A percentile compares a stretch with the other conserved stretches of the same genome.
phyloP scores from a whole-genome alignment of 208 protist species.

The Leishmania arabica region DNA sequence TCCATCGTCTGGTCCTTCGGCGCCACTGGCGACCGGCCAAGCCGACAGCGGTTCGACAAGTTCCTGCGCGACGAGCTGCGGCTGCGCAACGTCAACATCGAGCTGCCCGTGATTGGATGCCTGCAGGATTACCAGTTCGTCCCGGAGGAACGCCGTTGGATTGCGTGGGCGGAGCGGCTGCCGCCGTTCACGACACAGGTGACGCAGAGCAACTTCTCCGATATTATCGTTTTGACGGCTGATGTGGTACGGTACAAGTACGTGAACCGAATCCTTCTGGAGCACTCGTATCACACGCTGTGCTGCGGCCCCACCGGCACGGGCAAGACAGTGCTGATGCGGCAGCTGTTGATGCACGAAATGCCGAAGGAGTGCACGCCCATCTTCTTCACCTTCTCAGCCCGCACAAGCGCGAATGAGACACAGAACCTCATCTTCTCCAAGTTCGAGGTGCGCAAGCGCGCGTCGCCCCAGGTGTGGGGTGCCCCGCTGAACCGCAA shows the following conservation, averaged over 20 bases:
- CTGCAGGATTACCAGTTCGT: constrained; percentile 97
- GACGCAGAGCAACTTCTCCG: constrained; percentile 88
- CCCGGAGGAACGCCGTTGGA: constrained; percentile 88
- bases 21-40: constrained; percentile 91
- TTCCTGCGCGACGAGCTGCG: constrained; percentile 90
- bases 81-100: constrained; percentile 61
- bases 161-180: constrained; percentile 94
- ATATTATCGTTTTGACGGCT: constrained; percentile 98
- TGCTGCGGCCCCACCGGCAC: constrained; percentile 98
- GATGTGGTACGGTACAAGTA: constrained; percentile 97
- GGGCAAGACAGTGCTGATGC: constrained; percentile 97
- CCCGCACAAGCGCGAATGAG: constrained; percentile 97
- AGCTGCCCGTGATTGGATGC: constrained; percentile 90
- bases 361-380: constrained; percentile 96
- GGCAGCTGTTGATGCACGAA: constrained; percentile 93
- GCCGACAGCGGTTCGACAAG: constrained; percentile 93
- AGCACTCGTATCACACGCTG: constrained; percentile 92
- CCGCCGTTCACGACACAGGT: constrained; percentile 85
- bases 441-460: constrained; percentile 96
- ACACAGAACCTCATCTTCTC: constrained; percentile 98
- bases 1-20: constrained; percentile 97
- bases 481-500: constrained; percentile 97
- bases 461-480: constrained; percentile 94
- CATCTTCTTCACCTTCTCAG: constrained; percentile 98
- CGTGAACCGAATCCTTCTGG: constrained; percentile 92